Base-by-base conservation (phyloP, 1,284 basidiomycete species). In the Puccinia hordei region DNA sequence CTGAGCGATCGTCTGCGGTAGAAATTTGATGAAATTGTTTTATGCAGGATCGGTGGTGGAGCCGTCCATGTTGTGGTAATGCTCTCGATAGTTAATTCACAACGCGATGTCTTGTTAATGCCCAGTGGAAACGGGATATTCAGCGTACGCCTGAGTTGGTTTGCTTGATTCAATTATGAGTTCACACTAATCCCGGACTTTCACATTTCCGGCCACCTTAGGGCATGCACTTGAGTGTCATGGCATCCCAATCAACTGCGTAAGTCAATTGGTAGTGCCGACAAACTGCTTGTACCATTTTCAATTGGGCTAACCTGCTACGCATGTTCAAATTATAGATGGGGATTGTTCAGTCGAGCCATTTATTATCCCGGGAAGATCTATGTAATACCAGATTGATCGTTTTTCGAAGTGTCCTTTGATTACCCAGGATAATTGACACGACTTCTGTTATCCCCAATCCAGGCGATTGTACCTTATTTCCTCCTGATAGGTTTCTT, bases 111-210 rank as follows among this genome's bases (percentile, higher is more conserved):
- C 6, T 30, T 80, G 22, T 55, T 80, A 22, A 35, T 73, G 49
- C 77, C 77, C 8, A 49, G 51, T 73, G 77, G 77, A 51, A 80
- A 80, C 44, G 77, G 77, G n/a, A 69, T 80, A 41, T 80, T 80
- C 35, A 35, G 69, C 51, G 77, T 80, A 38, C 0, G 68, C 35
- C 19, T n/a, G 8, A 57, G 69, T 10, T 57, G 12, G 13, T 4
- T 10, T 12, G 19, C 3, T 73, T 38, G 12, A 15, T 44, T 35
- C 53, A 35, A 55, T 10, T 73, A 2, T 22, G 30, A 38, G n/a
- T 17, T 9, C 27, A 38, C 59, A 46, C 49, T 44, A 61, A 66
- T 69, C 53, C 27, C 61, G 8, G 27, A 35, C 3, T 2, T 30
- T 44, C 53, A 1, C 51, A 61, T 33, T 38, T 53, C n/a, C 55